Conservation (phyloP, 257 asterid species). For the Lycium barbarum region DNA sequence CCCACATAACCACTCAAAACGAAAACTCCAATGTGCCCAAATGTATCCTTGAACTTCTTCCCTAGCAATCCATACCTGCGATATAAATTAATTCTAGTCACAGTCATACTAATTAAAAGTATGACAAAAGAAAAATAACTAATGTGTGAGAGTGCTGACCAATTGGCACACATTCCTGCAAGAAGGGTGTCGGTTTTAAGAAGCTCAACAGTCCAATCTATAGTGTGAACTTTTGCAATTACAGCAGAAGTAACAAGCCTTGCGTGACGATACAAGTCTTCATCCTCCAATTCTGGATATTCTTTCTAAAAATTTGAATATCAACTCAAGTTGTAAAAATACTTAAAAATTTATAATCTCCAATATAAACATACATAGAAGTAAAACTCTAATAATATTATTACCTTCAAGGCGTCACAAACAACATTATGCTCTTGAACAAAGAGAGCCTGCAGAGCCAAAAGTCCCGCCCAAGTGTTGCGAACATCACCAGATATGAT, state of each 20-base stretch:
- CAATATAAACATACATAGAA: too few species aligned
- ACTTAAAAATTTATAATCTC: too few species aligned
- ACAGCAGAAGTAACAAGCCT: constrained; percentile 70
- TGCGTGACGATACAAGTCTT: constrained; percentile 58
- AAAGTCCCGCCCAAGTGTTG: constrained; percentile 72
- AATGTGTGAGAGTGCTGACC: constrained; percentile 37
- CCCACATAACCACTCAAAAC: constrained; percentile 62
- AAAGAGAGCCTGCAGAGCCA: constrained; percentile 60
- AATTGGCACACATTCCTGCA: constrained; percentile 63
- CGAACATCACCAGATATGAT: constrained; percentile 64
- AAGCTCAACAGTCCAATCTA: constrained; percentile 79
- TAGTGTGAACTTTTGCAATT: constrained; percentile 71
- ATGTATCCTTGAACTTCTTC: constrained; percentile 59
- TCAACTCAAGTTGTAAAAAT: too few species aligned
- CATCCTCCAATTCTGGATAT: constrained; percentile 50
- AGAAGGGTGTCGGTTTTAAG: constrained; percentile 57
- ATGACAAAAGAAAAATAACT: background rate
- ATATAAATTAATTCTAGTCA: background rate
- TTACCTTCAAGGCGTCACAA: constrained; percentile 61
- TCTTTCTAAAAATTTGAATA: constrained; percentile 44
- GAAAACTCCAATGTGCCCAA: constrained; percentile 56
- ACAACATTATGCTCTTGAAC: constrained; percentile 66
- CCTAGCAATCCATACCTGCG: constrained; percentile 71
- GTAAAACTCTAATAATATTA: background rate
- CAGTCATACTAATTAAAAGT: background rate